phyloP scores from a whole-genome alignment of 2,329 filamentous ascomycete genomes.

The Paramyrothecium roridum region DNA sequence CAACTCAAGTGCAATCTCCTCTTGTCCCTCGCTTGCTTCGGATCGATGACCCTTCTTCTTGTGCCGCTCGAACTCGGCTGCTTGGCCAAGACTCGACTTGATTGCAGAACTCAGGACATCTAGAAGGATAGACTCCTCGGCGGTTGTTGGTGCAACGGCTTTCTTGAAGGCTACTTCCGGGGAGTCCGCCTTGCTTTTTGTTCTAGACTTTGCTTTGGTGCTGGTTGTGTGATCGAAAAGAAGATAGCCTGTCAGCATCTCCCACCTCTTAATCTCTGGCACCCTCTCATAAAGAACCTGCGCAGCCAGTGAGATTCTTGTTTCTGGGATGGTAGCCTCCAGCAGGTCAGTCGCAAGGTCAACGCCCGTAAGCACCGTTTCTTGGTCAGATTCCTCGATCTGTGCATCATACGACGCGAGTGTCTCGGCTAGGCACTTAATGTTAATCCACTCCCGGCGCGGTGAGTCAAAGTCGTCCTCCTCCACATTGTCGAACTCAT shows the following conservation, averaged over 20 bases:
- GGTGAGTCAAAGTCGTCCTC: constrained; percentile 69
- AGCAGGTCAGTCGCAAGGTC: constrained; percentile 53
- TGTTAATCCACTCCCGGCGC: constrained; percentile 80
- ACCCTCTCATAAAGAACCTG: constrained; percentile 83
- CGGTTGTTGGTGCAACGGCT: constrained; percentile 68
- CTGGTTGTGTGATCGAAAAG: constrained; percentile 84
- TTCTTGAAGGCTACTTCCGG: constrained; percentile 64
- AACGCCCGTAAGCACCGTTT: constrained; percentile 39
- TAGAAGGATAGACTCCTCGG: constrained; percentile 80
- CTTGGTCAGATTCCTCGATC: constrained; percentile 53
- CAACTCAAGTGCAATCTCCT: constrained; percentile 74
- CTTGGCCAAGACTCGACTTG: constrained; percentile 66
- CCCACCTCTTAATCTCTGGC: constrained; percentile 80
- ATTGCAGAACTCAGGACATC: constrained; percentile 84
- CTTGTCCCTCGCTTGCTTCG: constrained; percentile 68
- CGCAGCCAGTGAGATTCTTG: constrained; percentile 80
- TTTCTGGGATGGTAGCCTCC: constrained; percentile 66
- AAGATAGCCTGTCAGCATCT: constrained; percentile 82
- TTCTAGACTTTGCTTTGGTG: constrained; percentile 48
- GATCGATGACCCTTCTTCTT: constrained; percentile 57
- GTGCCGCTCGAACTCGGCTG: constrained; percentile 61
- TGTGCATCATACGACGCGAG: constrained; percentile 78
- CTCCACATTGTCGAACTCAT: constrained; percentile 71
- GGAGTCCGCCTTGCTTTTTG: constrained; percentile 46
- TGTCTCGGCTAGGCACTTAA: constrained; percentile 86